Evolutionary conservation across 2,329 filamentous ascomycete genomes (phyloP).

Genomic region (Penicillium griseofulvum): DNA sequence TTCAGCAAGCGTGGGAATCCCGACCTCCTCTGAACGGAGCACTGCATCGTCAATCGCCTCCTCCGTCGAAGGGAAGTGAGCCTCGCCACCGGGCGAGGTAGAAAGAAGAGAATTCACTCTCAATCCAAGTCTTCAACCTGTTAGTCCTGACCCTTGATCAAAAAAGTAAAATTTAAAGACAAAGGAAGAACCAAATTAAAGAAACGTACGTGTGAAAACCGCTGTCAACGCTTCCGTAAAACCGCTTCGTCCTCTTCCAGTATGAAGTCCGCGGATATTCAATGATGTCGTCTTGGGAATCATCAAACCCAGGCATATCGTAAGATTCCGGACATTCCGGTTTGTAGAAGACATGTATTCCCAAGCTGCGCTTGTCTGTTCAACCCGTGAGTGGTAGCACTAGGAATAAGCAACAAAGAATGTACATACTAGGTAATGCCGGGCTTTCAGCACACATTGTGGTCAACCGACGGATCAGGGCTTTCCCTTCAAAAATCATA

Average conservation of each 20-base stretch:
- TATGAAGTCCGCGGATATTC: neutral
- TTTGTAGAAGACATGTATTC: neutral
- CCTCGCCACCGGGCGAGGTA: neutral
- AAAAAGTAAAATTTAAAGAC: neutral
- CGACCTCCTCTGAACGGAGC: neutral
- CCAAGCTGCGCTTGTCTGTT: neutral
- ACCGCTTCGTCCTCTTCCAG: neutral
- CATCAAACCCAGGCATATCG: neutral
- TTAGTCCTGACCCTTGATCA: neutral
- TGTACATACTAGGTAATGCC: neutral
- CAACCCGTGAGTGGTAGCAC: neutral
- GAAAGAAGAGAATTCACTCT: neutral
- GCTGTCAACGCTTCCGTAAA: neutral
- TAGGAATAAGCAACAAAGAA: neutral
- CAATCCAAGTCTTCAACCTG: neutral
- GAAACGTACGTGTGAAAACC: neutral
- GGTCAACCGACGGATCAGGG: neutral
- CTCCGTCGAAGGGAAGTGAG: neutral
- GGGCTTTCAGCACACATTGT: neutral
- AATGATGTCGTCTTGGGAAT: neutral
- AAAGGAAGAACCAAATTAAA: neutral
- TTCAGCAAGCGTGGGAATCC: neutral
- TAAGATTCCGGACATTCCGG: neutral
- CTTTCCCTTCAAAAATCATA: neutral
- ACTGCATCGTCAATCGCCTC: neutral